Evolutionary conservation across 2,329 filamentous ascomycete genomes (phyloP), one percentile per base, ranked within the genome.

Genomic region (Ophiostoma populinum): DNA sequence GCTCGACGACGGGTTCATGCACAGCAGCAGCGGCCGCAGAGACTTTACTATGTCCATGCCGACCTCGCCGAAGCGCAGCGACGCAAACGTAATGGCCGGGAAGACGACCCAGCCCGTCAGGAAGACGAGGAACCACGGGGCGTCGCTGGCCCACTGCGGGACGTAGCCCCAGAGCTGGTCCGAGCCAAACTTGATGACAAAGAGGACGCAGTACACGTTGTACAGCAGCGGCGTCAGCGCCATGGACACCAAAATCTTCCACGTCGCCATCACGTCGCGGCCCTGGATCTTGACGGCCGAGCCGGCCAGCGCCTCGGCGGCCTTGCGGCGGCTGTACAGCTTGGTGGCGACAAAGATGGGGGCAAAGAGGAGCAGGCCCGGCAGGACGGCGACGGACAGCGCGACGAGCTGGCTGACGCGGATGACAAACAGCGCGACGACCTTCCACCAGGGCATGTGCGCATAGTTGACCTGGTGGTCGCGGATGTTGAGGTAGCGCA

Each of bases 11-110:
- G 90, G 90, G 47, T 80, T 79, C 48, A 95, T 67, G 44, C 81
- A 90, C 22, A 94, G 65, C 30, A 92, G 63, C 8, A 98, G 69
- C 6, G 90, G 90, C 8, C 83, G 73, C 12, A 98, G 67, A 0
- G 87, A 95, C 57, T 95, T 98, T 59, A 90, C 63, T 37, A 98
- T 94, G 51, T 98, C 90, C 85, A 98, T 94, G 35, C 87, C 90
- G n/a, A 92, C 78, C 58, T 98, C 90, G 31, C 90, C 90, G 45
- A 95, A 92, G 9, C 90, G 78, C 35, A 98, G 73, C 6, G 90
- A 83, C 5, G 85, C 86, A 54, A 92, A 94, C 0, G 86, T 94
- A 47, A 94, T 79, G 17, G 75, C 69, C 6, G 86, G 80, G 62
- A 93, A 93, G 44, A 92, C 60, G 32, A 82, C 64, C 59, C 81